These are phyloP conservation scores for Neophaeococcomyces aloes DNA, from an alignment of 2,329 filamentous ascomycete species.

Conservation along the genomic window DNA sequence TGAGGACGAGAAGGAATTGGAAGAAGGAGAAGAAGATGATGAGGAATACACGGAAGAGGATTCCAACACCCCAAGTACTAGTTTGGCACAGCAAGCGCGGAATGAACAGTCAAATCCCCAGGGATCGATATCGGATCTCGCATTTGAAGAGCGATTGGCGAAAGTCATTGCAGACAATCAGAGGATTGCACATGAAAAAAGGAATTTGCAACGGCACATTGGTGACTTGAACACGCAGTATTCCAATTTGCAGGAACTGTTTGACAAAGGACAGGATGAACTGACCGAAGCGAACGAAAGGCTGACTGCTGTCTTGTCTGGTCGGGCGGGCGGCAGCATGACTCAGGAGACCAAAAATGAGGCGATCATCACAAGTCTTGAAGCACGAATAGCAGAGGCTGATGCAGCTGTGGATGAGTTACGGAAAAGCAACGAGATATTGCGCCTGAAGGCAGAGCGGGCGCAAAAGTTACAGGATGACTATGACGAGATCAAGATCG, in stretches of 20 bases:
- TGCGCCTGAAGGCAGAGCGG: slow-evolving; percentile 36
- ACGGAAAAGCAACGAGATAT: slow-evolving; percentile 34
- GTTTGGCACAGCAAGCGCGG: neutral
- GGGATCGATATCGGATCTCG: slow-evolving; percentile 29
- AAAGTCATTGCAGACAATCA: slow-evolving; percentile 48
- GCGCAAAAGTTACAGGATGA: slow-evolving; percentile 38
- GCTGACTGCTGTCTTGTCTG: slow-evolving; percentile 43
- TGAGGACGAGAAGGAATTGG: slow-evolving; percentile 27
- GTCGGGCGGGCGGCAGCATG: slow-evolving; percentile 32
- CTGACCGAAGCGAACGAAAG: slow-evolving; percentile 39
- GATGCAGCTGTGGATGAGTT: slow-evolving; percentile 36
- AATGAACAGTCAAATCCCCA: neutral
- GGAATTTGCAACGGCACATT: slow-evolving; percentile 37
- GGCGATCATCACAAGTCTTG: slow-evolving; percentile 59
- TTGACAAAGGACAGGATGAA: slow-evolving; percentile 36
- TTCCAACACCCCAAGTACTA: neutral
- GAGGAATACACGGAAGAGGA: slow-evolving; percentile 24
- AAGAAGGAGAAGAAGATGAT: slow-evolving; percentile 22
- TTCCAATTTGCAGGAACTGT: slow-evolving; percentile 45
- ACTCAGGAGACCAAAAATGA: slow-evolving; percentile 52
- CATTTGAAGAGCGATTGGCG: slow-evolving; percentile 39
- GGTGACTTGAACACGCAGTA: slow-evolving; percentile 49
- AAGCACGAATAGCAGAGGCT: slow-evolving; percentile 51
- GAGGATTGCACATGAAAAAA: slow-evolving; percentile 43
- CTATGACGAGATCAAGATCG: slow-evolving; percentile 39